Percentiles rank a stretch among this genome's conserved stretches.
These are phyloP conservation scores for Yamadazyma aaseri DNA, from an alignment of 1,139 yeast genomes.

Conservation along the genomic window DNA sequence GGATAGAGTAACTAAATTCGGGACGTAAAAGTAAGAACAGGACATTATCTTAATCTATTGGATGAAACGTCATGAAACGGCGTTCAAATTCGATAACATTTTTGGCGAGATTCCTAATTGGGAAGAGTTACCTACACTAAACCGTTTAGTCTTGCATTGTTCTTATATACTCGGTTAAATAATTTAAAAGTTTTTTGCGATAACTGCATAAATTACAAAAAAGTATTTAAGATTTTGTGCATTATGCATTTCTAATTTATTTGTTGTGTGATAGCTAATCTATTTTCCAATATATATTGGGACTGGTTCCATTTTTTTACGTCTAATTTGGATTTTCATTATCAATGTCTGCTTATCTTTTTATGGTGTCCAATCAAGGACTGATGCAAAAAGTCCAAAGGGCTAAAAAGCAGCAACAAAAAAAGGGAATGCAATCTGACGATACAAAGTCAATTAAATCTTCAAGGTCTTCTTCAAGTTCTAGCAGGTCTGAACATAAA, in stretches of 20 bases:
- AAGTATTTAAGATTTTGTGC: slow-evolving; percentile 5
- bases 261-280: neutral
- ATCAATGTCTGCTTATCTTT: slow-evolving; percentile 15
- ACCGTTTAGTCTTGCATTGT: neutral
- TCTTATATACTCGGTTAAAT: neutral
- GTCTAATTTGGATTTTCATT: neutral
- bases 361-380: slow-evolving; percentile 16
- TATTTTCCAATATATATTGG: neutral
- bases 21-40: too few relatives aligned
- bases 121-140: neutral
- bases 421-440: slow-evolving; percentile 6
- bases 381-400: slow-evolving; percentile 4
- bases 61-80: too few relatives aligned
- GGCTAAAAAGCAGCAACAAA: slow-evolving; percentile 4
- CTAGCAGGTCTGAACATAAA: slow-evolving; percentile 1
- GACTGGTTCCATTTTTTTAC: neutral
- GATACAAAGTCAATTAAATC: slow-evolving; percentile 10
- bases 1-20: too few relatives aligned
- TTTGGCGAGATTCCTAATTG: neutral
- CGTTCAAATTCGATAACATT: too few relatives aligned
- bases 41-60: too few relatives aligned
- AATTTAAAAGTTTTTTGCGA: neutral
- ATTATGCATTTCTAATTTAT: slow-evolving; percentile 3
- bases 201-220: neutral
- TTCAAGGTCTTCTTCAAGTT: slow-evolving; percentile 8